Evolutionary conservation across 2,329 filamentous ascomycete genomes (phyloP).

Genomic region (Fusarium redolens): DNA sequence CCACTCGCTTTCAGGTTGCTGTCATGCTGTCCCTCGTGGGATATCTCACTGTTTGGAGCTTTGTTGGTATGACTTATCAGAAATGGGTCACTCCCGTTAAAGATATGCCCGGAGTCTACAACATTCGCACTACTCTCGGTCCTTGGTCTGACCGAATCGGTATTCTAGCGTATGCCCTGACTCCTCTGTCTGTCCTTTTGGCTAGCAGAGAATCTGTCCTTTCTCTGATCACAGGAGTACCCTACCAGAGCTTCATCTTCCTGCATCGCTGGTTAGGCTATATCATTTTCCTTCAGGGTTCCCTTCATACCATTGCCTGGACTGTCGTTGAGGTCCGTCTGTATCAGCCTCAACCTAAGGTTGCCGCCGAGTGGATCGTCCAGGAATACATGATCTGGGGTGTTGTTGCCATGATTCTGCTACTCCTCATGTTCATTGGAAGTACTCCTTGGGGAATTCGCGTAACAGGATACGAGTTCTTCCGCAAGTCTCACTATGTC

Average conservation of each 20-base stretch:
- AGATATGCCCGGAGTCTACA: constrained; percentile 63
- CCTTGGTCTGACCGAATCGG: constrained; percentile 77
- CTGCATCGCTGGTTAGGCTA: constrained; percentile 81
- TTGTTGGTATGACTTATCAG: constrained; percentile 75
- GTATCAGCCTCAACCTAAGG: constrained; percentile 77
- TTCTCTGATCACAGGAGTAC: constrained; percentile 76
- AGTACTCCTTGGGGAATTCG: constrained; percentile 69
- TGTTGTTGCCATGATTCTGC: constrained; percentile 72
- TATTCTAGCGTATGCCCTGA: constrained; percentile 77
- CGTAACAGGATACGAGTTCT: constrained; percentile 80
- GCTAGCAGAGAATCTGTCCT: constrained; percentile 77
- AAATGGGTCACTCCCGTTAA: constrained; percentile 78
- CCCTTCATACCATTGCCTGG: constrained; percentile 79
- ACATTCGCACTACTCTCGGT: constrained; percentile 73
- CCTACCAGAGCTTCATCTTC: constrained; percentile 83
- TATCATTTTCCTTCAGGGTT: constrained; percentile 75
- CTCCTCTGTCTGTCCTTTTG: constrained; percentile 75
- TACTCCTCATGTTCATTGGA: constrained; percentile 70
- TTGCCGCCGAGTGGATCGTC: constrained; percentile 66
- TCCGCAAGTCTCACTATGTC: constrained; percentile 79
- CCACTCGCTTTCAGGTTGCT: constrained; percentile 74
- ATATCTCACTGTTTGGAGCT: constrained; percentile 76
- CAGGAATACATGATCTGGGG: constrained; percentile 81
- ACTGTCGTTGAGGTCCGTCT: constrained; percentile 72
- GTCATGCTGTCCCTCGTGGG: constrained; percentile 66